Evolutionary conservation across 2,329 filamentous ascomycete species (phyloP).

Genomic region (Pochonia chlamydosporia): DNA sequence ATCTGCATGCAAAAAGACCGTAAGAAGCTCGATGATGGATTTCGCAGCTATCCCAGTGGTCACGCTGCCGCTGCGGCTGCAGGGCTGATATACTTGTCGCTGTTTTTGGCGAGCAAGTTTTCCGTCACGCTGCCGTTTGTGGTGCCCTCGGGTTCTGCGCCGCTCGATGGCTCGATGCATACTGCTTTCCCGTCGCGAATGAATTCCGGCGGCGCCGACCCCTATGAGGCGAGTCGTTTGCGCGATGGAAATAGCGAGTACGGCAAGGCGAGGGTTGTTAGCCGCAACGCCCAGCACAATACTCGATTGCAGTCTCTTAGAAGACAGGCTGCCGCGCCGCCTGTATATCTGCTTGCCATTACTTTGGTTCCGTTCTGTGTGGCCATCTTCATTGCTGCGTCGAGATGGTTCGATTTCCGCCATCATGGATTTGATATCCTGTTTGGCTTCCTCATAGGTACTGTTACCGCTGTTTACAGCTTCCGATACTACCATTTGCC

Average conservation of each 20-base stretch:
- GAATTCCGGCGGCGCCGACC: slow-evolving; percentile 33
- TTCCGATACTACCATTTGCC: slow-evolving; percentile 87
- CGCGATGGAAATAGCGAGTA: slow-evolving; percentile 14
- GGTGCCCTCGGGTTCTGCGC: slow-evolving; percentile 36
- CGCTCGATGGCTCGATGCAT: slow-evolving; percentile 39
- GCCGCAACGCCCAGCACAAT: slow-evolving; percentile 20
- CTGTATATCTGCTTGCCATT: slow-evolving; percentile 68
- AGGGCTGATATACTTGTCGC: slow-evolving; percentile 76
- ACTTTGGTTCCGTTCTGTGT: slow-evolving; percentile 65
- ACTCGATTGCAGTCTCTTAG: slow-evolving; percentile 38
- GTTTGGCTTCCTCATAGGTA: slow-evolving; percentile 75
- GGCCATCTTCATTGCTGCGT: slow-evolving; percentile 76
- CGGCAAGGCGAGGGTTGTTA: slow-evolving; percentile 18
- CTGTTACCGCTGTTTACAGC: slow-evolving; percentile 62
- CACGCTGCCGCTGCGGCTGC: slow-evolving; percentile 64
- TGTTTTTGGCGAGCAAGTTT: slow-evolving; percentile 83
- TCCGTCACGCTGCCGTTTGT: slow-evolving; percentile 68
- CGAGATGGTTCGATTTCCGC: slow-evolving; percentile 81
- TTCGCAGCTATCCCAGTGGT: slow-evolving; percentile 65
- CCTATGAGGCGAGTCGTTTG: slow-evolving; percentile 27
- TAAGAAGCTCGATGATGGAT: slow-evolving; percentile 67
- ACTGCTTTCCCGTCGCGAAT: slow-evolving; percentile 73
- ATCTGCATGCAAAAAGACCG: slow-evolving; percentile 68
- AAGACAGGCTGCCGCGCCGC: slow-evolving; percentile 73
- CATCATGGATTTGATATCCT: slow-evolving; percentile 93